Evolutionary conservation across 768 basidiomycete genomes (phyloP).

Genomic region (Collybiopsis confluens): DNA sequence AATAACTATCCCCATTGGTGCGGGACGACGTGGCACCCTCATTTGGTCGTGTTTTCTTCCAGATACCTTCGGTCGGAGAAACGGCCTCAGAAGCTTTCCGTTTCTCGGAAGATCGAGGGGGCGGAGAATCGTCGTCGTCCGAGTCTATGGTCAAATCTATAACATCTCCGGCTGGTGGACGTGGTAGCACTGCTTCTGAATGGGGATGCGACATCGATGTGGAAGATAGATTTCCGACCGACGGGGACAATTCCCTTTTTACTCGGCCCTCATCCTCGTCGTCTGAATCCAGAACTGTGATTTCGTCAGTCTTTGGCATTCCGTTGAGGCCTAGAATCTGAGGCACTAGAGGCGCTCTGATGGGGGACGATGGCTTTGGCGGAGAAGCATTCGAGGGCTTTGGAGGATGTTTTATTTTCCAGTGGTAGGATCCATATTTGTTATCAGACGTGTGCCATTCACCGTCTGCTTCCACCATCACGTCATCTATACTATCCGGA

Average conservation of each 20-base stretch:
- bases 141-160: constrained; percentile 85
- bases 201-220: constrained; percentile 14
- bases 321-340: constrained; percentile 27
- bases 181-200: constrained; percentile 22
- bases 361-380: constrained; percentile 25
- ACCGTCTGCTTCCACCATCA: constrained; percentile 90
- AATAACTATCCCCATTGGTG: constrained; percentile 1
- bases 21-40: constrained; percentile 10
- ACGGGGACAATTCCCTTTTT: constrained; percentile 71
- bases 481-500: constrained; percentile 81
- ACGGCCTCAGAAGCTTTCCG: constrained; percentile 57
- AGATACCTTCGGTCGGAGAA: constrained; percentile 62
- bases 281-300: constrained; percentile 69
- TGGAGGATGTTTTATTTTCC: constrained; percentile 57
- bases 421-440: constrained; percentile 71
- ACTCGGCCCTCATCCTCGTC: constrained; percentile 76
- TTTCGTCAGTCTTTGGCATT: constrained; percentile 49
- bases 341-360: constrained; percentile 17
- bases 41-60: constrained; percentile 62
- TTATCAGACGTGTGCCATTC: constrained; percentile 94
- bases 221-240: constrained; percentile 46
- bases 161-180: constrained; percentile 43
- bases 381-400: constrained; percentile 23
- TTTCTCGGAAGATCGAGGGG: constrained; percentile 36
- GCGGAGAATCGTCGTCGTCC: constrained; percentile 58